A percentile compares a stretch with the other conserved stretches of the same genome.
Conservation (phyloP, 345 rosid species). For the Salix brachista region DNA sequence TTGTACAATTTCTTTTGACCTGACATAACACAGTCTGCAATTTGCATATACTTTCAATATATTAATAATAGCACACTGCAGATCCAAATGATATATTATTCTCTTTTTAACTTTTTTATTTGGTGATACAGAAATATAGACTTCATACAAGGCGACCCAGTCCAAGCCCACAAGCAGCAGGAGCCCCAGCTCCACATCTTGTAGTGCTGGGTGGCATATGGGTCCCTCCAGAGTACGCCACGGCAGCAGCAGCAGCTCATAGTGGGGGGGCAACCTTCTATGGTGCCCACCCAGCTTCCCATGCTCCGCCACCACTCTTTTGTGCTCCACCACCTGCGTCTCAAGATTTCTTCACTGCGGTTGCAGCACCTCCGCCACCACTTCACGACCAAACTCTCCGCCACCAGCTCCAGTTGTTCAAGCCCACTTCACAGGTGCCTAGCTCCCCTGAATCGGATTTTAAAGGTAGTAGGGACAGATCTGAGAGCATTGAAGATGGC, state of each 20-base stretch:
- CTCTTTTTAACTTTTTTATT: neutral
- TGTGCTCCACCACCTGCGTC: constrained; percentile 51
- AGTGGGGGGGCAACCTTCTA: constrained; percentile 51
- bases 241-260: constrained; percentile 45
- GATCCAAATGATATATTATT: neutral
- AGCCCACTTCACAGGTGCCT: constrained; percentile 41
- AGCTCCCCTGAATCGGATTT: constrained; percentile 49
- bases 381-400: constrained; percentile 47
- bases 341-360: constrained; percentile 64
- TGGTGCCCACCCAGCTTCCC: constrained; percentile 45
- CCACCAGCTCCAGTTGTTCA: constrained; percentile 58
- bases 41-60: constrained; percentile 17
- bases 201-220: constrained; percentile 89
- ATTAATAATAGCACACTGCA: neutral
- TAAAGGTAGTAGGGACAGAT: constrained; percentile 49
- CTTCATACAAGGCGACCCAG: constrained; percentile 96
- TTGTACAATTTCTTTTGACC: constrained; percentile 19
- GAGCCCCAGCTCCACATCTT: constrained; percentile 56
- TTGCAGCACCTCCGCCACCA: constrained; percentile 36
- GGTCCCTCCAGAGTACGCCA: constrained; percentile 92
- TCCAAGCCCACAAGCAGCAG: constrained; percentile 76
- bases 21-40: constrained; percentile 7
- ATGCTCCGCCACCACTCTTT: constrained; percentile 54
- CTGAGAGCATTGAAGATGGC: constrained; percentile 80
- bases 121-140: constrained; percentile 71